Evolutionary conservation across 2,329 filamentous ascomycete genomes (phyloP).

Genomic region (Cladosporium colombiae): DNA sequence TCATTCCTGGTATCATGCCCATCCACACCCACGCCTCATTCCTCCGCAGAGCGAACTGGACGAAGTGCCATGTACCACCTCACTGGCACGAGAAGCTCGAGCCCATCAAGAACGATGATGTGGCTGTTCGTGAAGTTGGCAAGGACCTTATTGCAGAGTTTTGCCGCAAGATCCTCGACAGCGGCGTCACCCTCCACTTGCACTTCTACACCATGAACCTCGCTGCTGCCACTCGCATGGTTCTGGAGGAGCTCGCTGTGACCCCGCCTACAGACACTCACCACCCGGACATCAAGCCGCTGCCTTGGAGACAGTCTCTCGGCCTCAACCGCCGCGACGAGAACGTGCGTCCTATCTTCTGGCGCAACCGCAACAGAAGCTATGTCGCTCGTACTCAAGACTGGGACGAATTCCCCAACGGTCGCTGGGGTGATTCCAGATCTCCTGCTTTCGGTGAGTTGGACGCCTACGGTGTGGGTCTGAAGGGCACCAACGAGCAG

Average conservation of each 20-base stretch:
- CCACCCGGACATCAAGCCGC: constrained; percentile 59
- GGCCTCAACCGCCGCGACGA: constrained; percentile 85
- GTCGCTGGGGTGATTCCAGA: constrained; percentile 94
- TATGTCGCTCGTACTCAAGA: constrained; percentile 95
- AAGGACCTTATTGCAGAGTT: constrained; percentile 84
- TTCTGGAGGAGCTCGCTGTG: constrained; percentile 85
- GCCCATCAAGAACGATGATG: constrained; percentile 94
- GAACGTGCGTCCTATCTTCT: constrained; percentile 97
- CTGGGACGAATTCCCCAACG: constrained; percentile 99
- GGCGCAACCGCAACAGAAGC: constrained; percentile 94
- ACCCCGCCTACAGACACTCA: constrained; percentile 71
- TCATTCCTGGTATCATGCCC: constrained; percentile 86
- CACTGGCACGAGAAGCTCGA: constrained; percentile 81
- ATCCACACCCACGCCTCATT: constrained; percentile 96
- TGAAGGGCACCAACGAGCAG: constrained; percentile 93
- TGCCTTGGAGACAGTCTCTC: constrained; percentile 95
- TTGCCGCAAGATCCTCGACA: constrained; percentile 81
- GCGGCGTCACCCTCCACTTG: constrained; percentile 75
- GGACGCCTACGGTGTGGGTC: constrained; percentile 88
- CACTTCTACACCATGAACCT: constrained; percentile 99
- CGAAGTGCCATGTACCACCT: constrained; percentile 78
- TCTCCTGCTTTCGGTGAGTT: constrained; percentile 95
- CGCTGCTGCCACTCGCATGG: constrained; percentile 88
- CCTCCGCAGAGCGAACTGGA: constrained; percentile 84
- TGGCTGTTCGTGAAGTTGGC: constrained; percentile 85